A percentile compares a stretch with the other conserved stretches of the same genome.
Evolutionary conservation across 495 filamentous ascomycete genomes (phyloP).

Genomic region (Neurospora sp.): DNA sequence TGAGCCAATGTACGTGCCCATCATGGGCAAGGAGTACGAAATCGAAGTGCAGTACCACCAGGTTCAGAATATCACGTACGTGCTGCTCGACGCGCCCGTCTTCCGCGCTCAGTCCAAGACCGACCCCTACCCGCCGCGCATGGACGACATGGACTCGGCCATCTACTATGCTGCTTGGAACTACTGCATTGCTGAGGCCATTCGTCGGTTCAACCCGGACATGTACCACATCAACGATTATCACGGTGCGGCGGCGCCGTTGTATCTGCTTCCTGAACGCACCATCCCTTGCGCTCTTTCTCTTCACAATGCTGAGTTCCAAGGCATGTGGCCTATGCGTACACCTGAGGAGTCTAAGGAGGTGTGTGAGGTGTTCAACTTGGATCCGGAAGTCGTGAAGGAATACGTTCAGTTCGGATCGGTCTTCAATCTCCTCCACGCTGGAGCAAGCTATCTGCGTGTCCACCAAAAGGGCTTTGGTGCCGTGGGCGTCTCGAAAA

Average conservation of each 20-base stretch:
- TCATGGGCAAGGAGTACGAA: constrained; percentile 50
- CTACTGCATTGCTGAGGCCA: constrained; percentile 52
- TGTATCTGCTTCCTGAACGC: constrained; percentile 53
- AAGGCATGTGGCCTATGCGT: constrained; percentile 63
- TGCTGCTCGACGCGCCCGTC: constrained; percentile 58
- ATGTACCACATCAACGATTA: constrained; percentile 76
- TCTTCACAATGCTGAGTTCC: constrained; percentile 53
- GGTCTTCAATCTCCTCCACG: constrained; percentile 61
- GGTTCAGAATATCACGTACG: constrained; percentile 62
- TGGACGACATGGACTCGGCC: constrained; percentile 62
- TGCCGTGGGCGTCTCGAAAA: constrained; percentile 62
- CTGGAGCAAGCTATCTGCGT: constrained; percentile 57
- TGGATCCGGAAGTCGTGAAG: constrained; percentile 33
- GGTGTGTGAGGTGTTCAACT: constrained; percentile 59
- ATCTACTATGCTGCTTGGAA: constrained; percentile 71
- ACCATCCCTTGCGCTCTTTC: constrained; percentile 45
- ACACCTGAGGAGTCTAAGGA: constrained; percentile 52
- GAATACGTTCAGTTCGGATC: constrained; percentile 54
- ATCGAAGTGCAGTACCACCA: constrained; percentile 56
- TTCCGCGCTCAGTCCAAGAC: constrained; percentile 55
- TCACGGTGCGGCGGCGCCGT: constrained; percentile 58
- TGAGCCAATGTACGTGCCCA: constrained; percentile 52
- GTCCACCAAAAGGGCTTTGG: constrained; percentile 64
- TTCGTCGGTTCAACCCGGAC: constrained; percentile 50
- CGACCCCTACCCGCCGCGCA: constrained; percentile 58